These are phyloP conservation scores for Dendrocalamus sinicus DNA, from an alignment of 176 grass and related monocot species.

Conservation along the genomic window DNA sequence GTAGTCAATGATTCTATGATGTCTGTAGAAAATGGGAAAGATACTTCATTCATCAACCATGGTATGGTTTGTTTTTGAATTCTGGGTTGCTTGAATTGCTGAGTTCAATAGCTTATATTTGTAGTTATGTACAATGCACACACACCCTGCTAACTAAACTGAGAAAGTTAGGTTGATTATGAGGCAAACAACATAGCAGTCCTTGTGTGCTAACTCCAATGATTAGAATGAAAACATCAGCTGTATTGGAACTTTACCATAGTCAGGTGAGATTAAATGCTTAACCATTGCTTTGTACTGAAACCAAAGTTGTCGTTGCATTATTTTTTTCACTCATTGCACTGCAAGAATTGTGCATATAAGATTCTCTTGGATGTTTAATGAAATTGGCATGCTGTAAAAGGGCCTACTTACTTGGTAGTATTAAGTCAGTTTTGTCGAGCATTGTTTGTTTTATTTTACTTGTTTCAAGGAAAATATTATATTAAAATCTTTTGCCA, in stretches of 20 bases:
- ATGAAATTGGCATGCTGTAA: constrained; percentile 8
- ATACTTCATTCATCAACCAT: constrained; percentile 72
- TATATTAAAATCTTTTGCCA: constrained; percentile 4
- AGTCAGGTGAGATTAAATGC: background rate
- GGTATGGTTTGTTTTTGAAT: constrained; percentile 53
- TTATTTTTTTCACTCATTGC: background rate
- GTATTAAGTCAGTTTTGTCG: background rate
- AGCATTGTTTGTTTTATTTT: constrained; percentile 18
- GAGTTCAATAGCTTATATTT: constrained; percentile 18
- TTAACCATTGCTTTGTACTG: constrained; percentile 8
- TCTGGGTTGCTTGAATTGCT: background rate
- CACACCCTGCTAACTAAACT: constrained; percentile 1
- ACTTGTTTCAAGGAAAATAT: background rate
- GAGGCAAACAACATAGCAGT: background rate
- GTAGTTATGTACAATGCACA: background rate
- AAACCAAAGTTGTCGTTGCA: background rate
- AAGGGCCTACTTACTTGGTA: background rate
- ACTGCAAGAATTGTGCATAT: constrained; percentile 2
- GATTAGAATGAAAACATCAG: constrained; percentile 7
- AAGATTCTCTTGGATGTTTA: background rate
- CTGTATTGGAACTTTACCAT: background rate
- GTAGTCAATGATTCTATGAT: constrained; percentile 52
- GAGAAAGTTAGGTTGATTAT: background rate
- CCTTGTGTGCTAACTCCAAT: background rate
- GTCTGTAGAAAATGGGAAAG: constrained; percentile 46